Conservation (phyloP, 805 yeast species). For the Candida wancherniae region DNA sequence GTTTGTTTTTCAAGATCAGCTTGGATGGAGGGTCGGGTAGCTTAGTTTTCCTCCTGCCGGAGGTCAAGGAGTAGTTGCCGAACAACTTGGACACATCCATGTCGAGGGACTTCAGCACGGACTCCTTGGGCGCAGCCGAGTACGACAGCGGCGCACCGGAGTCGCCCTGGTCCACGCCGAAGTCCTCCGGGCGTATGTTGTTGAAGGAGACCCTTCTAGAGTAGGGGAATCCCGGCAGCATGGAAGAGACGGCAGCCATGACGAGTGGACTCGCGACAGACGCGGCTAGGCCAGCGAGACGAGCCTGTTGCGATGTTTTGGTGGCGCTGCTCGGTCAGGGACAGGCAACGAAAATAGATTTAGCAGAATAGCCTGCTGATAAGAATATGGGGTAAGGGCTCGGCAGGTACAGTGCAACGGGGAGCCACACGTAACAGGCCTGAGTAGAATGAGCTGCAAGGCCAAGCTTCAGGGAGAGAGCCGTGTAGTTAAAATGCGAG, state of each 20-base stretch:
- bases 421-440: no score
- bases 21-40: constrained; percentile 32
- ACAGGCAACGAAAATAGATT: no score
- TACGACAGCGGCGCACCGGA: constrained; percentile 5
- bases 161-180: constrained; percentile 2
- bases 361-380: no score
- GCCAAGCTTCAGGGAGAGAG: no score
- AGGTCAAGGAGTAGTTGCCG: constrained; percentile 15
- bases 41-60: constrained; percentile 15
- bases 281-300: no score
- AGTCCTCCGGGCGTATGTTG: constrained; percentile 30
- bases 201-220: constrained; percentile 43
- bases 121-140: constrained; percentile 4
- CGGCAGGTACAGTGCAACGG: no score
- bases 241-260: constrained; percentile 8
- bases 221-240: constrained; percentile 8
- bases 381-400: no score
- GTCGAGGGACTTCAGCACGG: not conserved
- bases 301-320: no score
- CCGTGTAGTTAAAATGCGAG: no score
- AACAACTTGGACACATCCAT: constrained; percentile 13
- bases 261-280: no score
- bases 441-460: no score
- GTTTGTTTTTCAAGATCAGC: constrained; percentile 37
- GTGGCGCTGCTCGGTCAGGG: no score